Percentiles rank a stretch among this genome's conserved stretches.
Conservation (phyloP, 768 basidiomycete species). For the Auriscalpium orientale region DNA sequence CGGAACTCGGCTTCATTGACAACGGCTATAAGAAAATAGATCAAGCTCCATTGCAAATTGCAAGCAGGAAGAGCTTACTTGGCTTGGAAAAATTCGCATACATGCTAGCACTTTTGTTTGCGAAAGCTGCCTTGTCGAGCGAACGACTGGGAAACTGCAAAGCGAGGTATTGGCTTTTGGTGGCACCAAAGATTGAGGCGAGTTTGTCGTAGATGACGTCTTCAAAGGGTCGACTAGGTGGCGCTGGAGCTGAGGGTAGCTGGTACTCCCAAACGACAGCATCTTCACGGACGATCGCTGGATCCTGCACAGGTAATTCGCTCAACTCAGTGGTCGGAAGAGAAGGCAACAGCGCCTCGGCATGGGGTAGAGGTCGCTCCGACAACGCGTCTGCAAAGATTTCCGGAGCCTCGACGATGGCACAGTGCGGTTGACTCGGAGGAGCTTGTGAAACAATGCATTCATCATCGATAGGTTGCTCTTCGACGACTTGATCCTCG, state of each 20-base stretch:
- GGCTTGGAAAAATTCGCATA: not conserved
- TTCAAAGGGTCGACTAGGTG: not conserved
- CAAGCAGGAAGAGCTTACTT: not conserved
- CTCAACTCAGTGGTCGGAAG: no score
- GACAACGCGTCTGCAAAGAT: no score
- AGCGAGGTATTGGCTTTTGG: not conserved
- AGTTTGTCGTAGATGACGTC: not conserved
- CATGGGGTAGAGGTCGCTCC: no score
- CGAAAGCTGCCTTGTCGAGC: not conserved
- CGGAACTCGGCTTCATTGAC: not conserved
- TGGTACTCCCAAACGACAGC: no score
- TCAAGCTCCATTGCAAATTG: not conserved
- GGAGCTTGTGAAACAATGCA: no score
- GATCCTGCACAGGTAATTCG: no score
- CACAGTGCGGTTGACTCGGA: no score
- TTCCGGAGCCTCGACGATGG: no score
- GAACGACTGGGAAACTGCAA: not conserved
- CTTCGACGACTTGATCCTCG: no score
- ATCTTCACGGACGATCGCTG: no score
- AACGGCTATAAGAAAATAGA: not conserved
- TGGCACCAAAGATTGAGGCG: not conserved
- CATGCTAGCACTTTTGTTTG: not conserved
- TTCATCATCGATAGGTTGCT: no score
- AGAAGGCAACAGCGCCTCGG: no score
- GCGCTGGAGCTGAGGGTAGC: not conserved